These are phyloP conservation scores for Aspergillus floridensis DNA, from an alignment of 2,329 filamentous ascomycete genomes.

Conservation along the genomic window DNA sequence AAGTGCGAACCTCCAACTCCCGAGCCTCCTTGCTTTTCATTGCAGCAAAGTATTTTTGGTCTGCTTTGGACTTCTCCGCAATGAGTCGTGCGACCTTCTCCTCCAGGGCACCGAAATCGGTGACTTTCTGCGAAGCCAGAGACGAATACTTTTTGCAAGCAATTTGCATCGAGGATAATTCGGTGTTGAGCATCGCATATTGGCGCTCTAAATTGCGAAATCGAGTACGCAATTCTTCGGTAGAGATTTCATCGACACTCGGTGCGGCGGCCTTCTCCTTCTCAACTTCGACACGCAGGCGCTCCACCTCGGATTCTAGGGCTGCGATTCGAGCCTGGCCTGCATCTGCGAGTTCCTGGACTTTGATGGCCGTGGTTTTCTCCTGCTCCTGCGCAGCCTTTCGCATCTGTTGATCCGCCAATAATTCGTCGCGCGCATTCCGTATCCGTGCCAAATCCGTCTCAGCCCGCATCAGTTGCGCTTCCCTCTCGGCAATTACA, in stretches of 20 bases:
- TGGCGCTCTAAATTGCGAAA: constrained; percentile 74
- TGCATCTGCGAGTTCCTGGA: constrained; percentile 76
- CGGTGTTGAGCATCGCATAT: constrained; percentile 78
- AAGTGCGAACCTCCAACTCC: constrained; percentile 72
- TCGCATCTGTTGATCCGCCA: constrained; percentile 75
- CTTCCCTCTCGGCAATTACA: constrained; percentile 73
- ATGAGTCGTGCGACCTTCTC: constrained; percentile 71
- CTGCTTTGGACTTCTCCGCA: constrained; percentile 91
- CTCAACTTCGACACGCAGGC: constrained; percentile 60
- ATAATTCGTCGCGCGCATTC: constrained; percentile 77
- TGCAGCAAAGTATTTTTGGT: constrained; percentile 95
- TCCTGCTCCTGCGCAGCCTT: constrained; percentile 79
- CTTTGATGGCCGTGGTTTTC: constrained; percentile 64
- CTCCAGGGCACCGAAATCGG: constrained; percentile 72
- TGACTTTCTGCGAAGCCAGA: constrained; percentile 80
- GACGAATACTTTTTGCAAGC: constrained; percentile 88
- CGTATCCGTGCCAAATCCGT: constrained; percentile 83
- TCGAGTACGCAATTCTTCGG: constrained; percentile 71
- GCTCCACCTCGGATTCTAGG: constrained; percentile 77
- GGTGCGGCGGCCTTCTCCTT: constrained; percentile 42
- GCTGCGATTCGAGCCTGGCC: constrained; percentile 77
- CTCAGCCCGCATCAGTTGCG: constrained; percentile 75
- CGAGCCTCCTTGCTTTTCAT: constrained; percentile 90
- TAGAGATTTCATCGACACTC: constrained; percentile 58
- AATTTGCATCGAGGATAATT: constrained; percentile 82